Evolutionary conservation across 139 green algal species (phyloP), one percentile per base, ranked within the genome.

Genomic region (Coelastrella sp.): DNA sequence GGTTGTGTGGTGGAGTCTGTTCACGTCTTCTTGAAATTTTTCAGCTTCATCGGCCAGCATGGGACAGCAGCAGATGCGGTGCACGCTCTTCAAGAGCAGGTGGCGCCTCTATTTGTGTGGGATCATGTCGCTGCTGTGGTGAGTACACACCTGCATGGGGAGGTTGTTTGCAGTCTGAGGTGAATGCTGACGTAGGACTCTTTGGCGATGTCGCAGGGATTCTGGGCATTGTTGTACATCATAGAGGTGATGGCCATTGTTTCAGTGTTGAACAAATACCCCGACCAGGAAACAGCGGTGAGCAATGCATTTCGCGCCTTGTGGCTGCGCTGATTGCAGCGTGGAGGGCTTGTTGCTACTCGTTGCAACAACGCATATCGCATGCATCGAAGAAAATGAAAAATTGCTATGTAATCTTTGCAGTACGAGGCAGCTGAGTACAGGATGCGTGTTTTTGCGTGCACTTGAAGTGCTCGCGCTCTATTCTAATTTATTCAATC

Each of bases 161-260:
- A n/a, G n/a, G n/a, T n/a, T n/a, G n/a, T n/a, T n/a, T n/a, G n/a
- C n/a, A n/a, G n/a, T n/a, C n/a, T n/a, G n/a, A n/a, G n/a, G n/a
- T 66, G 11, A 37, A 5, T 34, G 62, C 62, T 69, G 62, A 69
- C 62, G 62, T 69, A 40, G 53, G 53, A 64, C 23, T 11, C 25
- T 21, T 62, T 37, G 32, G 43, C 48, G 11, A 30, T 85, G 81
- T 90, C 94, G 91, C 53, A 64, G 19, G 83, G 82, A n/a, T 83
- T 62, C 64, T 95, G 91, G 92, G 41, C 91, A 0, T 2, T 89
- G 0, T 89, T 96, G 25, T 96, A 95, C 59, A 57, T 86, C 6
- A 85, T 96, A 17, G 93, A 96, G 85, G 93, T 89, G 2, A 73
- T 69, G 19, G 91, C 88, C 32, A 90, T 95, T 45, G 71, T 90